These are phyloP conservation scores for Torulaspora pretoriensis DNA, from an alignment of 1,139 yeast species.

Conservation along the genomic window DNA sequence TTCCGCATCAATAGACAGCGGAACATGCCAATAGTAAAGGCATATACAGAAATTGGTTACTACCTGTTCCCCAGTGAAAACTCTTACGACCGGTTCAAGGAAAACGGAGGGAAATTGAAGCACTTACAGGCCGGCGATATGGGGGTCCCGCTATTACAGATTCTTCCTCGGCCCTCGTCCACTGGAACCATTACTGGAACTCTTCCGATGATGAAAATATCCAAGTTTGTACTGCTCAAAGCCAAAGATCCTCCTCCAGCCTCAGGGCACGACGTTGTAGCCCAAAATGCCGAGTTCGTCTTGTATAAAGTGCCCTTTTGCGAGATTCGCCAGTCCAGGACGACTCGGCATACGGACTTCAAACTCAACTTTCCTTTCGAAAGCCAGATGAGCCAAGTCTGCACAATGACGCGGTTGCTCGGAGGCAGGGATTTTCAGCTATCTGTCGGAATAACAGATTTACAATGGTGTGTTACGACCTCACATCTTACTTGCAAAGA, in stretches of 20 bases:
- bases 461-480: conserved; percentile 17
- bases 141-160: conserved; percentile 18
- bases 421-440: conserved; percentile 14
- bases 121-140: conserved; percentile 13
- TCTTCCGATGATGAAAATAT: conserved; percentile 8
- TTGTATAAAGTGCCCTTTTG: conserved; percentile 16
- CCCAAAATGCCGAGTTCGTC: conserved; percentile 2
- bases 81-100: conserved; percentile 16
- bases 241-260: conserved; percentile 14
- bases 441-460: conserved; percentile 4
- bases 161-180: not conserved
- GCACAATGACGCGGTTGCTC: conserved; percentile 1
- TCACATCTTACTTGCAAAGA: conserved; percentile 9
- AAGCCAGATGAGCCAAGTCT: not conserved
- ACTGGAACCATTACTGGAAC: not conserved
- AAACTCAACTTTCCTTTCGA: conserved; percentile 5
- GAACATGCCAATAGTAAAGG: conserved; percentile 14
- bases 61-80: conserved; percentile 16
- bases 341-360: conserved; percentile 1
- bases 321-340: conserved; percentile 8
- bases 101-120: conserved; percentile 2
- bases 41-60: conserved; percentile 8
- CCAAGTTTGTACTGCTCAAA: conserved; percentile 9
- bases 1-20: conserved; percentile 8
- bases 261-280: conserved; percentile 6